Percentiles rank a stretch among this genome's conserved stretches.
Evolutionary conservation across 225 moss, liverwort and hornwort genomes (phyloP).

Genomic region (Pseudoscleropodium purum): DNA sequence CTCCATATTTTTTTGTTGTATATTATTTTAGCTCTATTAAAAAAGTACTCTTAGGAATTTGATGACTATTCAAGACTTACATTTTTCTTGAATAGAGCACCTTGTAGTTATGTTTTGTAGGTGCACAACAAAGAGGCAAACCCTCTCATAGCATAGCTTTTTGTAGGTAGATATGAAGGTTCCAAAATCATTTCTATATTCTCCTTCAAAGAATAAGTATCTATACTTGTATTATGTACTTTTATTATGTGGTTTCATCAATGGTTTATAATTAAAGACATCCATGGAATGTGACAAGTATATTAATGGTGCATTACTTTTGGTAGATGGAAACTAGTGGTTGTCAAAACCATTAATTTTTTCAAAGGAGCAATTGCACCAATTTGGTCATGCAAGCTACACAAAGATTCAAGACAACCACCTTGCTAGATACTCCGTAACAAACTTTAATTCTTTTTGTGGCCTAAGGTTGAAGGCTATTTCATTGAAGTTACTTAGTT

Average conservation of each 20-base stretch:
- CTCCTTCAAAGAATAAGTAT: background rate
- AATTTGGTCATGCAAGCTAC: too few species aligned
- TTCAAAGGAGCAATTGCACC: too few species aligned
- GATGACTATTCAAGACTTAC: background rate
- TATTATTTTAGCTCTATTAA: background rate
- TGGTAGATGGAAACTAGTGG: background rate
- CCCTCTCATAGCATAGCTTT: background rate
- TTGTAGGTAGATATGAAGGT: background rate
- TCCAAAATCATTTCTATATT: background rate
- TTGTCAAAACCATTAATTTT: background rate
- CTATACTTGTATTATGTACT: background rate
- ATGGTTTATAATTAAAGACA: background rate
- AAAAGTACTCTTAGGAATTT: background rate
- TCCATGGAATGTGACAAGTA: background rate
- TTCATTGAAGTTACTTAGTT: background rate
- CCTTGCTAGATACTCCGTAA: too few species aligned
- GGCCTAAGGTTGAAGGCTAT: background rate
- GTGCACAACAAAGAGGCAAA: background rate
- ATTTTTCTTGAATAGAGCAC: background rate
- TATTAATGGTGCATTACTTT: constrained; percentile 28
- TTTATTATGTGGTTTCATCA: background rate
- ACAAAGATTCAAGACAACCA: background rate
- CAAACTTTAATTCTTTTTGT: background rate
- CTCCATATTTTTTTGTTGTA: background rate
- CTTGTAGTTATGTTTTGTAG: background rate